Conservation (phyloP, 768 basidiomycete genomes). For the Galerina sulciceps region DNA sequence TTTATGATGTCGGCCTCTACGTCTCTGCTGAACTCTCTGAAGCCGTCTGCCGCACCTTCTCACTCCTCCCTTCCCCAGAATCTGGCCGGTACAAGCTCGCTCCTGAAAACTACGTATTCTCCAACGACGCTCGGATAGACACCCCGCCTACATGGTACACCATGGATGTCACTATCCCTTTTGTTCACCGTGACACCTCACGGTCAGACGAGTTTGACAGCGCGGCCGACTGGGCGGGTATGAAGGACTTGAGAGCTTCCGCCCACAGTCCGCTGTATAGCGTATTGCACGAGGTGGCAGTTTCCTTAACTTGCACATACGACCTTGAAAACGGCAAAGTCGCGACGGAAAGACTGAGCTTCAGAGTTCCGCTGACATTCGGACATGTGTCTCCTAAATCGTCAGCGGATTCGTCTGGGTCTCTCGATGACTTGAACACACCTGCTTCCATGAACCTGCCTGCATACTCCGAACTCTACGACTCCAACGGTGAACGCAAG, state of each 20-base stretch:
- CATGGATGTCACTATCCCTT: slow-evolving; percentile 58
- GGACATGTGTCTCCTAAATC: slow-evolving; percentile 42
- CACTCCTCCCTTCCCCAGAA: slow-evolving; percentile 53
- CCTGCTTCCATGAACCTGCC: slow-evolving; percentile 47
- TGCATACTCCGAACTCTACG: slow-evolving; percentile 78
- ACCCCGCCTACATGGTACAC: slow-evolving; percentile 57
- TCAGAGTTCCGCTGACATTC: slow-evolving; percentile 56
- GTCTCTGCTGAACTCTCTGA: slow-evolving; percentile 24
- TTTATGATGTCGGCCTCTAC: slow-evolving; percentile 53
- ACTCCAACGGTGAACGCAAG: slow-evolving; percentile 73
- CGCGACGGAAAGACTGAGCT: slow-evolving; percentile 39
- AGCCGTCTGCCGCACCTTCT: slow-evolving; percentile 39
- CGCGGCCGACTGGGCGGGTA: slow-evolving; percentile 42
- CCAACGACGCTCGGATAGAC: slow-evolving; percentile 35
- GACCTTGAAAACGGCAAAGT: slow-evolving; percentile 37
- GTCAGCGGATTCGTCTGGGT: slow-evolving; percentile 13
- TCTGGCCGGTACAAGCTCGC: slow-evolving; percentile 52
- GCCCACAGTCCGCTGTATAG: slow-evolving; percentile 58
- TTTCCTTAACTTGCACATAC: slow-evolving; percentile 64
- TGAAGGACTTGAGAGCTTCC: slow-evolving; percentile 46
- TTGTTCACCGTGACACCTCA: slow-evolving; percentile 33
- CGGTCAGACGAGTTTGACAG: slow-evolving; percentile 22
- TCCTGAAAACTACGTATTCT: slow-evolving; percentile 55
- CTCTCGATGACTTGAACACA: slow-evolving; percentile 12
- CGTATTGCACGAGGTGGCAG: slow-evolving; percentile 55